These are phyloP conservation scores for Aspergillus proliferans DNA, from an alignment of 2,329 filamentous ascomycete species.

Conservation along the genomic window DNA sequence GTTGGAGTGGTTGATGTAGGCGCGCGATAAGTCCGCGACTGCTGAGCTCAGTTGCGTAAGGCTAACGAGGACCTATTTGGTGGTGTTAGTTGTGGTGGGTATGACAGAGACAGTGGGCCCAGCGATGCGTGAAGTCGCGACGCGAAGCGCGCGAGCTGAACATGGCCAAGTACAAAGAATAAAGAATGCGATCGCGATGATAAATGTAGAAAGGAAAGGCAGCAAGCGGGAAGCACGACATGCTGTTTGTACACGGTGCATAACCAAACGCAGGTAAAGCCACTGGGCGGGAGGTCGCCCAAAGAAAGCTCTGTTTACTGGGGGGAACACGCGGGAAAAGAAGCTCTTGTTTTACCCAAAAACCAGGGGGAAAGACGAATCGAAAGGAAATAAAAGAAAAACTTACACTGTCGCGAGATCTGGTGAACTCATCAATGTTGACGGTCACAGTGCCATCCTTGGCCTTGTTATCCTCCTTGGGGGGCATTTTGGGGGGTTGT, in stretches of 20 bases:
- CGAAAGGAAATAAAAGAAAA: conserved; percentile 9
- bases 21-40: conserved; percentile 70
- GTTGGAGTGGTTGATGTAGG: conserved; percentile 85
- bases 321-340: conserved; percentile 1
- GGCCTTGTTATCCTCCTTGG: conserved; percentile 31
- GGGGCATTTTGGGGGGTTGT: conserved; percentile 28
- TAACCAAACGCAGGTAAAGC: background rate
- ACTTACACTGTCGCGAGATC: conserved; percentile 77
- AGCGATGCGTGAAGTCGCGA: background rate
- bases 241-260: too few relatives aligned
- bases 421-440: conserved; percentile 68
- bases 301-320: conserved; percentile 2
- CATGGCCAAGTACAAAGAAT: background rate
- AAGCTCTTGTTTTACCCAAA: conserved; percentile 2
- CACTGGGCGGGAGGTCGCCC: conserved; percentile 5
- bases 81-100: background rate
- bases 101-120: background rate
- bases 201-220: background rate
- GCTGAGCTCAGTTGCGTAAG: conserved; percentile 73
- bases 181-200: background rate
- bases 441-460: conserved; percentile 33
- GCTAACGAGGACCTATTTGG: conserved; percentile 62
- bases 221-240: background rate
- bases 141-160: background rate
- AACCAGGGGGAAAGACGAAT: conserved; percentile 5